Conservation (phyloP, 768 basidiomycete species). For the Jaapia argillacea region DNA sequence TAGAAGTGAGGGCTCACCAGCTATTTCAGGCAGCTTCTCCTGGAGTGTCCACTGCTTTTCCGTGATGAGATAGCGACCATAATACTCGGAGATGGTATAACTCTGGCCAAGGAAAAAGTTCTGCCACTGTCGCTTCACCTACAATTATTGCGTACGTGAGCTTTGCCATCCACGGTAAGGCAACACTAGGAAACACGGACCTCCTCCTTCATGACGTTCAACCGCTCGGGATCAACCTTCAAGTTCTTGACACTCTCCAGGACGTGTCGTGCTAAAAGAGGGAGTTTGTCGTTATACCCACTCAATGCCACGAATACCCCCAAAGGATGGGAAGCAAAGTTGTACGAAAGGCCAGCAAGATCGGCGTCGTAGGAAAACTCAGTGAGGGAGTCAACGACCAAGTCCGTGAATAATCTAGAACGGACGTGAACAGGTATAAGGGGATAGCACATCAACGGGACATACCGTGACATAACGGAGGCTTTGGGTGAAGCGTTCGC, state of each 20-base stretch:
- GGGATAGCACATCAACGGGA: background rate
- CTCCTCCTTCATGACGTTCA: constrained; percentile 79
- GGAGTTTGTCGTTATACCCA: constrained; percentile 91
- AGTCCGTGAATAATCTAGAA: constrained; percentile 64
- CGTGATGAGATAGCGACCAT: constrained; percentile 57
- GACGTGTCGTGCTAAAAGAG: constrained; percentile 62
- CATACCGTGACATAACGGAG: constrained; percentile 63
- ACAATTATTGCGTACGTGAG: background rate
- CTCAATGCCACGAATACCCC: constrained; percentile 59
- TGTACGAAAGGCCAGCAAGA: constrained; percentile 79
- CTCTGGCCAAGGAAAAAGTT: constrained; percentile 87
- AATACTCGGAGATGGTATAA: constrained; percentile 72
- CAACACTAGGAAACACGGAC: constrained; percentile 30
- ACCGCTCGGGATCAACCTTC: constrained; percentile 56
- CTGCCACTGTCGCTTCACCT: constrained; percentile 72
- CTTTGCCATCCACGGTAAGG: background rate
- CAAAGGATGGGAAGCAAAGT: constrained; percentile 47
- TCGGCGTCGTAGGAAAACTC: constrained; percentile 92
- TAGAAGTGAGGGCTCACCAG: constrained; percentile 36
- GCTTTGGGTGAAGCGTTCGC: constrained; percentile 57
- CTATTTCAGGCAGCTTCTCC: constrained; percentile 69
- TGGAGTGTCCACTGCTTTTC: constrained; percentile 67
- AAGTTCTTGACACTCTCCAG: constrained; percentile 58
- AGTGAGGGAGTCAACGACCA: constrained; percentile 81
- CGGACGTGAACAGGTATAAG: constrained; percentile 1